These are phyloP conservation scores for Sporisorium exsertum DNA, from an alignment of 1,284 basidiomycete species.

Conservation along the genomic window DNA sequence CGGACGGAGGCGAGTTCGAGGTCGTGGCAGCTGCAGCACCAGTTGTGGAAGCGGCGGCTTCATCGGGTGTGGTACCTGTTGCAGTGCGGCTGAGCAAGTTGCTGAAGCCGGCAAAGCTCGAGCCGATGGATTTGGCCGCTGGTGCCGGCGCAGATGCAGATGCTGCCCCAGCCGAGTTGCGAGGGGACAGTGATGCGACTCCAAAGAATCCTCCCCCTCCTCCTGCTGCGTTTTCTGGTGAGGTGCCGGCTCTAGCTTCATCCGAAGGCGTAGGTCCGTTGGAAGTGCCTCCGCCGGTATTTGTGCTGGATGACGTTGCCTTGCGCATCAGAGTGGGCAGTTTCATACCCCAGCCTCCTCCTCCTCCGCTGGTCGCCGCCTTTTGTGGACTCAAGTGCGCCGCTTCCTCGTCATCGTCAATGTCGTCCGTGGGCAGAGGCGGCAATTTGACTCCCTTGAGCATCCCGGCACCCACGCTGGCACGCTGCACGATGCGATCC, in stretches of 20 bases:
- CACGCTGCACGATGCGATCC: conserved; percentile 31
- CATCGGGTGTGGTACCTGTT: conserved; percentile 8
- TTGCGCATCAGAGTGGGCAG: conserved; percentile 53
- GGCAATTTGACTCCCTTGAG: conserved; percentile 61
- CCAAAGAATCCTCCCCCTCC: not conserved
- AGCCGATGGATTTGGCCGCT: conserved; percentile 25
- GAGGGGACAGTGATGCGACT: conserved; percentile 7
- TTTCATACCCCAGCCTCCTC: conserved; percentile 44
- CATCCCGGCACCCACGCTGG: conserved; percentile 45
- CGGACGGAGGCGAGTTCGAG: conserved; percentile 5
- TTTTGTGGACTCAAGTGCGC: conserved; percentile 27
- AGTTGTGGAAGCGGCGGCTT: not conserved
- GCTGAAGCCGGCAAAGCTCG: conserved; percentile 41
- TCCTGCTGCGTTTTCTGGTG: not conserved
- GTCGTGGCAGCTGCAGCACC: not conserved
- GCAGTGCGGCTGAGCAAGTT: conserved; percentile 29
- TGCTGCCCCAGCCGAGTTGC: not conserved
- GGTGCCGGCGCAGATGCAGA: not conserved
- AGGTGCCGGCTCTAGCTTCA: conserved; percentile 11
- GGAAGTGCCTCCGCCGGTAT: conserved; percentile 1
- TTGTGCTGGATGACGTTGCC: conserved; percentile 33
- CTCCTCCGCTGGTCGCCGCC: conserved; percentile 3
- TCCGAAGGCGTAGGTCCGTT: conserved; percentile 37
- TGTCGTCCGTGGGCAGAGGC: conserved; percentile 58
- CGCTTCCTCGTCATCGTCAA: conserved; percentile 51